Base-by-base conservation (phyloP, 2,329 filamentous ascomycete species). In the Phialophora verrucosa region DNA sequence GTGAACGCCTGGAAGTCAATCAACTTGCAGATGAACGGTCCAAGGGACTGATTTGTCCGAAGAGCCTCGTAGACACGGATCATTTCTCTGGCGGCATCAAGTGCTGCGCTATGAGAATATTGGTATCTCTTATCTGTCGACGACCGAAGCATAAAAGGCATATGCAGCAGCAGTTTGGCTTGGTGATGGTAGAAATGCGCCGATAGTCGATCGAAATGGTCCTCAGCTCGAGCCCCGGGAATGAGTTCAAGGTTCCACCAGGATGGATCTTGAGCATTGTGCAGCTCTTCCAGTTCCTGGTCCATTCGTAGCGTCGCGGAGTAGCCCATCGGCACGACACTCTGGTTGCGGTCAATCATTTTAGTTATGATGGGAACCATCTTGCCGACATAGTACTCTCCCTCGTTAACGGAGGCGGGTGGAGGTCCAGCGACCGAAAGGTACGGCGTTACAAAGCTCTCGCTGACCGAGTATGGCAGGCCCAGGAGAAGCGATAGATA, bases 401-500 rank as follows among this genome's bases (percentile, higher is more conserved):
- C 72, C 29, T 53, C 60, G 68, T 62, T 44, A 68, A 64, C 53
- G 14, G 27, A 25, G 14, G 50, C 23, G 1, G 63, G 42, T 27
- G 20, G 20, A 31, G 51, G 62, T 35, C 69, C 58, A 73, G 64
- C 23, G 68, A 69, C 50, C 68, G 71, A 62, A 42, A 76, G 65
- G 57, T 78, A 76, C 3, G 77, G 73, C 14, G 71, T 59, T 20
- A 74, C 75, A 56, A 74, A 75, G 25, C 67, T 62, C 31, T 78
- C 77, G 0, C 76, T 69, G 17, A 81, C 73, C 1, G 75, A 77
- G 62, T 79, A 80, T 2, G 85, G 85, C 6, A 87, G 78, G 12
- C 85, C 85, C 3, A 87, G 77, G n/a, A 85, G 76, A 20, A 85
- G 72, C 27, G 83, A 83, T 5, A 85, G 71, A 67, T 83, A 82